Conservation (phyloP, 768 basidiomycete species). For the Pleurotus pulmonarius region DNA sequence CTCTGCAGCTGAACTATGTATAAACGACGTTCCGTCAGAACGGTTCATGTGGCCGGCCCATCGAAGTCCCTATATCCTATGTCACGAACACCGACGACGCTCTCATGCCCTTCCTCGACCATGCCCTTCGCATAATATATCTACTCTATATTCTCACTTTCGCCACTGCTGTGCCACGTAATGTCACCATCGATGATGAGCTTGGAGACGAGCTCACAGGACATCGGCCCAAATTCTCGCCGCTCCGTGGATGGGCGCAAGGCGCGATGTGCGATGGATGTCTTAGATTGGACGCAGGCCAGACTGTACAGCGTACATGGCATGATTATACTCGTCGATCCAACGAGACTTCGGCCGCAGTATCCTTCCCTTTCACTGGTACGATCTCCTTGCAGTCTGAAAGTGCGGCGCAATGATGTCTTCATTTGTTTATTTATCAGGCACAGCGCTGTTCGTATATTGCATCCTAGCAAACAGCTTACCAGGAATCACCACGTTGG, state of each 20-base stretch:
- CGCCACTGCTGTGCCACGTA: background rate
- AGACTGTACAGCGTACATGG: background rate
- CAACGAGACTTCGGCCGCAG: background rate
- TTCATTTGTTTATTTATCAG: background rate
- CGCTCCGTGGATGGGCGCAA: background rate
- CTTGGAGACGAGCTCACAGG: background rate
- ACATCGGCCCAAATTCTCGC: background rate
- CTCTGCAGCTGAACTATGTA: background rate
- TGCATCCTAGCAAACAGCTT: background rate
- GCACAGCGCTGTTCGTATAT: background rate
- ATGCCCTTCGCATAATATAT: background rate
- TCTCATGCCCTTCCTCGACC: background rate
- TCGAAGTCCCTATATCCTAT: background rate
- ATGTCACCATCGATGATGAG: slow-evolving; percentile 4
- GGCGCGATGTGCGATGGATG: background rate
- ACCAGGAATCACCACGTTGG: background rate
- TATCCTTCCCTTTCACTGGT: slow-evolving; percentile 1
- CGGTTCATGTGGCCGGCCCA: background rate
- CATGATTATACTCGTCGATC: background rate
- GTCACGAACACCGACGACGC: background rate
- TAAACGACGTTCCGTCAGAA: background rate
- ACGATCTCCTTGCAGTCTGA: background rate
- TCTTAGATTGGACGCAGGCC: background rate
- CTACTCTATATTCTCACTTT: background rate
- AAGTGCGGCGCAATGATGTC: background rate